Base-by-base conservation (phyloP, 1,284 basidiomycete species). In the Mycena sp. region DNA sequence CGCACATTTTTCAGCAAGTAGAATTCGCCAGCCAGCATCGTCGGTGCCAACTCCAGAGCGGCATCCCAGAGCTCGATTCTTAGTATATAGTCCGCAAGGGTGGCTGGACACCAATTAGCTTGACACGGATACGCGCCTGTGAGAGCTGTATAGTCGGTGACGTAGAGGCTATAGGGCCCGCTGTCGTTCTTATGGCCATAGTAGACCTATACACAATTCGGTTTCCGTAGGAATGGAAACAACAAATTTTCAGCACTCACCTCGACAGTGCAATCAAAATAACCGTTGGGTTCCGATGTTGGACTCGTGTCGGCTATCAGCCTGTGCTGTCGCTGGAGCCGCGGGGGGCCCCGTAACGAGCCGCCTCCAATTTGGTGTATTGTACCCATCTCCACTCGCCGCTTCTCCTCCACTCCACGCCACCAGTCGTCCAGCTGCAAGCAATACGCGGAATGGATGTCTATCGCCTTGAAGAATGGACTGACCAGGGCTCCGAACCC, bases 201-300 rank as follows among this genome's bases (percentile, higher is more conserved):
- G 4, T 89, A 63, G 21, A 89, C 76, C 88, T 35, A 25, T 2
- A n/a, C 9, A 64, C 0, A 37, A 48, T 28, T 19, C 59, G 11
- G 38, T 21, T 49, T 43, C 26, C 59, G 46, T 25, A 40, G 10
- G 49, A 28, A 25, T 45, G 51, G 28, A 17, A 30, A 16, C 16
- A 64, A 58, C 23, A 35, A 46, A 7, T 11, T 16, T 38, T 4
- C 21, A 35, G 57, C 81, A n/a, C n/a, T 67, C 63, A 90, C 89
- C 81, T 91, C 86, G 7, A 90, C 81, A 0, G 87, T 90, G 62
- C 88, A 90, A 64, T 91, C 81, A 68, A 91, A 90, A 70, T 82
- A 91, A 1, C 86, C 10, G 26, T 25, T 32, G 9, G 10, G 26
- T 7, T 77, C 76, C 6, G 80, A 80, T 46, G 88, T 26, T 17